phyloP scores from a whole-genome alignment of 2,329 filamentous ascomycete genomes.

The Aspergillus novoparasiticus region DNA sequence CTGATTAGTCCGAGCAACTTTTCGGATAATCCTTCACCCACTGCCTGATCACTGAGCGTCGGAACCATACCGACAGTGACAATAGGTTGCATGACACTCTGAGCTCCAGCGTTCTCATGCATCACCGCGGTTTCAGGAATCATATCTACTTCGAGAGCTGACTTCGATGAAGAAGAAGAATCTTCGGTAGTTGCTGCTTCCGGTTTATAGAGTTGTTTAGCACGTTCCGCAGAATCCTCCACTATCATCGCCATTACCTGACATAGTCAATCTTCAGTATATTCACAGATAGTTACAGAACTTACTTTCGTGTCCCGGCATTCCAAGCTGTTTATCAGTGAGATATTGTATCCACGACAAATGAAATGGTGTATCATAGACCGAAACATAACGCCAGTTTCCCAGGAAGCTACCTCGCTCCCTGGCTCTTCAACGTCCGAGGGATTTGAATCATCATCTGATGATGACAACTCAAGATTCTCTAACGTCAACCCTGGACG shows the following conservation, averaged over 20 bases:
- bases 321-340: constrained; percentile 64
- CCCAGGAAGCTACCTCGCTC: neutral
- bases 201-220: neutral
- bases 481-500: neutral
- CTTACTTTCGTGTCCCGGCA: constrained; percentile 65
- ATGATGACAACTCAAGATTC: neutral
- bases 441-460: neutral
- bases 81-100: neutral
- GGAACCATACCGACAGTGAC: neutral
- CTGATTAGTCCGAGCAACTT: neutral
- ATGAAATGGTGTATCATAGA: constrained; percentile 60
- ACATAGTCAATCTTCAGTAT: neutral
- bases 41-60: neutral
- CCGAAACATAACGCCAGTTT: constrained; percentile 38
- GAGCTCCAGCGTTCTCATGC: neutral
- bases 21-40: neutral
- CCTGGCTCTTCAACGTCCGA: neutral
- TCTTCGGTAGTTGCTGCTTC: neutral
- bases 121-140: neutral
- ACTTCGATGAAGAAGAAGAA: neutral
- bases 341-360: constrained; percentile 60
- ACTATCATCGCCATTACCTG: constrained; percentile 25
- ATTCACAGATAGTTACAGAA: neutral
- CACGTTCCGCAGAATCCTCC: constrained; percentile 14
- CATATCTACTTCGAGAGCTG: neutral